Evolutionary conservation across 1,284 basidiomycete species (phyloP), one percentile per base, ranked within the genome.

Genomic region (Volvariella surrecta): DNA sequence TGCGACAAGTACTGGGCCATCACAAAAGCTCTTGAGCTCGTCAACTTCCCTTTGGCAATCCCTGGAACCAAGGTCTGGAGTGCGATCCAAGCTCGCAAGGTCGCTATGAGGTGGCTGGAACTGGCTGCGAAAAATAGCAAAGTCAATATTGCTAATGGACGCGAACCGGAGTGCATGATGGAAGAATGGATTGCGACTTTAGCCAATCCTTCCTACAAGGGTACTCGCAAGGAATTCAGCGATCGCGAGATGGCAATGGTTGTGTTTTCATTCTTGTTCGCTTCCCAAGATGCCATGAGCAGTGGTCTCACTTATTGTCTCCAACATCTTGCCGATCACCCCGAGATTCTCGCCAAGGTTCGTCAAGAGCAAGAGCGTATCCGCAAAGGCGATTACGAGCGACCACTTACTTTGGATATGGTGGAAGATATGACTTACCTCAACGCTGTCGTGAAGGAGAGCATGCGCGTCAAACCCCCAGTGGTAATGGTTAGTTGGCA

Each of bases 281-380:
- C 96, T 7, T 91, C 87, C 19, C 95, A 99, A 69, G 95, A 99
- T 61, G 95, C 95, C 48, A 98, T 99, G 95, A 90, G 89, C 58
- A 88, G 83, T 49, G 90, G 90, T 43, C 69, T 94, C 51, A 90
- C 94, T 57, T 98, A 91, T 63, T 83, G 83, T 37, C 95, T 99
- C 80, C 96, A 99, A 68, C 89, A 95, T 63, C 74, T 97, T 39
- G 89, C 90, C 37, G 95, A 99, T 64, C 76, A 89, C 56, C 95
- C 95, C 3, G 87, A 94, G 19, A 68, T 96, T 45, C 68, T 96
- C 52, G 81, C 77, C 41, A 97, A 96, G 68, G 78, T 99, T 53
- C 79, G 88, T 44, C 89, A 87, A 58, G 95, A 99, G 68, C 94
- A 97, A 63, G 82, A 87, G 49, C 73, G 77, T 35, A 76, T 96